phyloP scores from a whole-genome alignment of 129 eudicot genomes.

The Flaveria bidentis region DNA sequence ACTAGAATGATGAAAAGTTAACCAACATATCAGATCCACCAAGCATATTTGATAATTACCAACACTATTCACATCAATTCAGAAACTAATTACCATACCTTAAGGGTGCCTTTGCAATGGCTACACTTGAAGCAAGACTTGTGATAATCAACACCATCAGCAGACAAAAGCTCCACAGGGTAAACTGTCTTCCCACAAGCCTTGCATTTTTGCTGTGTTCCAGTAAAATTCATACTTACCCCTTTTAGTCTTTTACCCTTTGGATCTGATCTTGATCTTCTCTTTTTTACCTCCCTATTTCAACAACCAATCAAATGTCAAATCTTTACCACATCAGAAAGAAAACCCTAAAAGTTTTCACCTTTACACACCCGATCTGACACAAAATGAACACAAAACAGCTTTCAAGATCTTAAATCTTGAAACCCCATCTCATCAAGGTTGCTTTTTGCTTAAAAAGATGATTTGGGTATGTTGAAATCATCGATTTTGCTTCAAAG shows the following conservation, averaged over 20 bases:
- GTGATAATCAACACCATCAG: slow-evolving; percentile 88
- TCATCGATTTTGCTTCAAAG: slow-evolving; percentile 3
- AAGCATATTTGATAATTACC: background rate
- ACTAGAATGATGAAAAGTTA: slow-evolving; percentile 3
- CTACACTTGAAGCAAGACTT: slow-evolving; percentile 90
- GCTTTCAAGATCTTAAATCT: slow-evolving; percentile 15
- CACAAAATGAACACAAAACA: slow-evolving; percentile 26
- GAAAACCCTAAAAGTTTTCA: slow-evolving; percentile 23
- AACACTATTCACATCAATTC: slow-evolving; percentile 11
- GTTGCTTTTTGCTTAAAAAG: slow-evolving; percentile 9
- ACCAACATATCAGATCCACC: slow-evolving; percentile 34
- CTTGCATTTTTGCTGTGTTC: slow-evolving; percentile 96
- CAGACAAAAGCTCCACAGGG: slow-evolving; percentile 89
- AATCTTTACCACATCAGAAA: slow-evolving; percentile 15
- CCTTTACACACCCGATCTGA: slow-evolving; percentile 37
- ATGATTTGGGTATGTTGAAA: slow-evolving; percentile 18
- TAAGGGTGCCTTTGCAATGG: slow-evolving; percentile 91
- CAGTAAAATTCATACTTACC: slow-evolving; percentile 69
- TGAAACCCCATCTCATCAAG: slow-evolving; percentile 24
- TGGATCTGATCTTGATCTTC: slow-evolving; percentile 52
- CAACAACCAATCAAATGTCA: slow-evolving; percentile 26
- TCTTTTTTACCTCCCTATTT: slow-evolving; percentile 12
- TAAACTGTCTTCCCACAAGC: slow-evolving; percentile 96
- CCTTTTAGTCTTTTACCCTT: slow-evolving; percentile 31
- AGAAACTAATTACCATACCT: slow-evolving; percentile 45